Evolutionary conservation across 1,139 yeast species (phyloP).

Genomic region (Entelexis sorbosivorans): DNA sequence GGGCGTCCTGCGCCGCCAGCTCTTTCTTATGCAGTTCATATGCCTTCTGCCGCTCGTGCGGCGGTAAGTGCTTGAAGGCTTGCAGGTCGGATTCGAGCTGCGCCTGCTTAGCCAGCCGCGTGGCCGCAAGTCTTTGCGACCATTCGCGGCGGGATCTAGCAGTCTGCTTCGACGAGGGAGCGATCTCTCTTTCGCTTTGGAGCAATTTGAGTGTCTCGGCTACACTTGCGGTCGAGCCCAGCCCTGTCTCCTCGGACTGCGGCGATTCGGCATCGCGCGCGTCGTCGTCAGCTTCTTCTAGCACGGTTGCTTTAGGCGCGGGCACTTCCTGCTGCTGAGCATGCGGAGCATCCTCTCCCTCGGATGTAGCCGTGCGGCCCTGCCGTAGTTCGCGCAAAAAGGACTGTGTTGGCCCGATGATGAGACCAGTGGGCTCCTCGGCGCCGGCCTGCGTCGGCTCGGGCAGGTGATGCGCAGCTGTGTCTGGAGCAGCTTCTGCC

Average conservation of each 20-base stretch:
- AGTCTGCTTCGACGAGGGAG: neutral
- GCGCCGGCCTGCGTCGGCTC: neutral
- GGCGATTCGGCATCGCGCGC: too few species aligned
- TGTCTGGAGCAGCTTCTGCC: too few species aligned
- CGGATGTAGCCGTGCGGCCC: neutral
- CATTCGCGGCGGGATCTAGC: slow-evolving; percentile 24
- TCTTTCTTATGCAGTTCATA: slow-evolving; percentile 35
- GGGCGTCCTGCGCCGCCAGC: slow-evolving; percentile 27
- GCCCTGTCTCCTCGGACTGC: neutral
- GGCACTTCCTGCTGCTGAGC: too few species aligned
- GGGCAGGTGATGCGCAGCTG: neutral
- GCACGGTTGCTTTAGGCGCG: too few species aligned
- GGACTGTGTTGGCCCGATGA: neutral
- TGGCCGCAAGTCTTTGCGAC: slow-evolving; percentile 23
- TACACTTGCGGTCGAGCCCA: neutral
- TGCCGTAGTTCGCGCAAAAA: neutral
- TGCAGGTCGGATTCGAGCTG: slow-evolving; percentile 32
- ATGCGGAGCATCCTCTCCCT: too few species aligned
- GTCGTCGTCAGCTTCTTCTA: too few species aligned
- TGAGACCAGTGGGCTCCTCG: neutral
- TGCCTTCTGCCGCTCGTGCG: slow-evolving; percentile 30
- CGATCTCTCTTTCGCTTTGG: neutral
- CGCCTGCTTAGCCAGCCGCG: slow-evolving; percentile 26
- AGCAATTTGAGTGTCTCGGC: slow-evolving; percentile 8
- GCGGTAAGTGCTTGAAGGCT: slow-evolving; percentile 29